phyloP scores from a whole-genome alignment of 306 rosid genomes.

The Cicer yamashitae region DNA sequence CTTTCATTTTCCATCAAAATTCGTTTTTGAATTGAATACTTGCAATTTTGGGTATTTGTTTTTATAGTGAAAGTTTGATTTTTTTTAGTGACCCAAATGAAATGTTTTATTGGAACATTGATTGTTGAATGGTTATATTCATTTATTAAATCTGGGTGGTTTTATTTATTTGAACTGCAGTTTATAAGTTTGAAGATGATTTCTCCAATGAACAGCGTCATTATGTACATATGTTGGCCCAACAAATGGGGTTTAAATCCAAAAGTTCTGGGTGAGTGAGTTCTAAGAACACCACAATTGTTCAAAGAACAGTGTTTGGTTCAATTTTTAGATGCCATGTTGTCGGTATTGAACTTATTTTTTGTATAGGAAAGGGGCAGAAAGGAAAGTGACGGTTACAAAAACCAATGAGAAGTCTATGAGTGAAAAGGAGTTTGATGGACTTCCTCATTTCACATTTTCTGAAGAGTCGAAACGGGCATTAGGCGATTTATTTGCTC shows the following conservation, averaged over 20 bases:
- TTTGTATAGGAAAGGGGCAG: slow-evolving; percentile 55
- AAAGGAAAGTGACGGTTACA: slow-evolving; percentile 50
- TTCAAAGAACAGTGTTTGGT: slow-evolving; percentile 1
- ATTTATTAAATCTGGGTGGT: slow-evolving; percentile 28
- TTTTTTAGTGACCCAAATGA: not conserved
- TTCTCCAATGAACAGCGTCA: slow-evolving; percentile 67
- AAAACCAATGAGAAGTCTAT: slow-evolving; percentile 50
- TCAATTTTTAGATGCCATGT: slow-evolving; percentile 6
- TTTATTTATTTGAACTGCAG: slow-evolving; percentile 53
- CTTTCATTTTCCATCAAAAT: too few species aligned
- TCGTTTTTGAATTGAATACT: not conserved
- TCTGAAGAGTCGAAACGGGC: slow-evolving; percentile 57
- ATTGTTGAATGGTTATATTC: slow-evolving; percentile 8
- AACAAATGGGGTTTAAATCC: slow-evolving; percentile 66
- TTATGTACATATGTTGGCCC: slow-evolving; percentile 61
- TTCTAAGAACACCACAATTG: slow-evolving; percentile 34
- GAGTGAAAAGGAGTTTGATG: not conserved
- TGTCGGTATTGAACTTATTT: slow-evolving; percentile 37
- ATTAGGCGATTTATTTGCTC: slow-evolving; percentile 60
- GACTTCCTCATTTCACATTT: slow-evolving; percentile 55
- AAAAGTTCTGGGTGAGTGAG: slow-evolving; percentile 96
- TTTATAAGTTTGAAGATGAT: slow-evolving; percentile 58
- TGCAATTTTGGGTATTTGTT: slow-evolving; percentile 35
- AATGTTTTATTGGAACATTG: not conserved
- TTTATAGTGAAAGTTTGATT: not conserved